These are phyloP conservation scores for Kingdonia uniflora DNA, from an alignment of 164 flowering plant genomes.

Conservation along the genomic window DNA sequence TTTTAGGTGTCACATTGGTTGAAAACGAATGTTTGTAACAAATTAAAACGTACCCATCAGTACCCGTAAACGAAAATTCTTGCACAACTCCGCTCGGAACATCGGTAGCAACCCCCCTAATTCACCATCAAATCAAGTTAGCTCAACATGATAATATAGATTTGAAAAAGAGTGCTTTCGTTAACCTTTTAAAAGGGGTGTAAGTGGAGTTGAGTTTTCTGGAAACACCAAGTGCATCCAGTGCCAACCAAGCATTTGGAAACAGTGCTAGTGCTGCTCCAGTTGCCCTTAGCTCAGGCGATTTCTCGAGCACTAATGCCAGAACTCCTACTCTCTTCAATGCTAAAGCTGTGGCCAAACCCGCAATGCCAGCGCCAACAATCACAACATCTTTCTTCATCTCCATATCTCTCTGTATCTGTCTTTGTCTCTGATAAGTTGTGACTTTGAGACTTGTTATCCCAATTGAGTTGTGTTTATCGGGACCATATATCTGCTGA, in stretches of 20 bases:
- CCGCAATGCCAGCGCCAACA: constrained; percentile 25
- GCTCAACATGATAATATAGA: too few relatives aligned
- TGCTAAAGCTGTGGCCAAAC: constrained; percentile 19
- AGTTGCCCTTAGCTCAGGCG: constrained; percentile 14
- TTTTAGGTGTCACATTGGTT: not conserved
- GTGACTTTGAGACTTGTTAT: too few relatives aligned
- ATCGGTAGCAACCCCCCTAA: not conserved
- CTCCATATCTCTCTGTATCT: not conserved
- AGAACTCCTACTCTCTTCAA: constrained; percentile 13
- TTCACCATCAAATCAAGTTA: too few relatives aligned
- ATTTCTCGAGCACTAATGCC: constrained; percentile 17
- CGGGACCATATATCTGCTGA: too few relatives aligned
- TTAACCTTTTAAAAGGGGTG: constrained; percentile 16
- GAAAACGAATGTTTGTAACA: not conserved
- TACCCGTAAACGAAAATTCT: too few relatives aligned
- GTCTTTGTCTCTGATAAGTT: too few relatives aligned
- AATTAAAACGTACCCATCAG: not conserved
- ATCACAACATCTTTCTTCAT: constrained; percentile 19
- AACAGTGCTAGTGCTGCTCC: constrained; percentile 22
- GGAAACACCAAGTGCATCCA: constrained; percentile 27
- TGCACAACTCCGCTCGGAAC: too few relatives aligned
- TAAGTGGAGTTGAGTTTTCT: constrained; percentile 28
- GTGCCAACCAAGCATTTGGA: constrained; percentile 30
- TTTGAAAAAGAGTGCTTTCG: too few relatives aligned
- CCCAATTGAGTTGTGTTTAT: too few relatives aligned